These are phyloP conservation scores for Serpula lacrymans DNA, from an alignment of 768 basidiomycete genomes.

Conservation along the genomic window DNA sequence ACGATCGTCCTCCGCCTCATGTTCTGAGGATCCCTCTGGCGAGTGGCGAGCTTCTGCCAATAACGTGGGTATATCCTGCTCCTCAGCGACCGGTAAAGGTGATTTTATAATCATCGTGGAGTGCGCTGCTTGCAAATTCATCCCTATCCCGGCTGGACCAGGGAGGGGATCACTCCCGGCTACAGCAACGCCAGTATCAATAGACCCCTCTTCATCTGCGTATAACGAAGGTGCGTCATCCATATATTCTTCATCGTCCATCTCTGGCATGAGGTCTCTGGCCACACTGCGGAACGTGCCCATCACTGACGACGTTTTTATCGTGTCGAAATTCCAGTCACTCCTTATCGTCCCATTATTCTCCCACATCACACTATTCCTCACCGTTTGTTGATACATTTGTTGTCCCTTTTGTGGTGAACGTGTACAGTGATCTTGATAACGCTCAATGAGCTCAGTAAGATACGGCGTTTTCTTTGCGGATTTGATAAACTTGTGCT, in stretches of 20 bases:
- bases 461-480: slow-evolving; percentile 83
- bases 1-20: slow-evolving; percentile 29
- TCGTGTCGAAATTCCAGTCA: slow-evolving; percentile 95
- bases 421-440: slow-evolving; percentile 71
- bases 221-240: slow-evolving; percentile 35
- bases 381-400: slow-evolving; percentile 53
- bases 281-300: slow-evolving; percentile 74
- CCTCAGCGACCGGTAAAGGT: slow-evolving; percentile 30
- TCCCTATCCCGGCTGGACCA: slow-evolving; percentile 37
- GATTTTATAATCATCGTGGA: slow-evolving; percentile 73
- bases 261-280: slow-evolving; percentile 62
- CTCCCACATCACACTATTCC: slow-evolving; percentile 66
- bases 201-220: slow-evolving; percentile 48
- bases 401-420: slow-evolving; percentile 54
- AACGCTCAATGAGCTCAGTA: slow-evolving; percentile 83
- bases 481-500: slow-evolving; percentile 87
- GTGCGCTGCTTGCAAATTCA: slow-evolving; percentile 54
- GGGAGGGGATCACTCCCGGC: slow-evolving; percentile 57
- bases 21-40: slow-evolving; percentile 39
- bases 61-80: slow-evolving; percentile 40
- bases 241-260: slow-evolving; percentile 50
- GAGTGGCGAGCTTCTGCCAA: slow-evolving; percentile 32
- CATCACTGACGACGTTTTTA: slow-evolving; percentile 69
- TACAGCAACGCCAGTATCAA: slow-evolving; percentile 62
- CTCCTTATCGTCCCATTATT: slow-evolving; percentile 73